Evolutionary conservation across 2,329 filamentous ascomycete species (phyloP), one percentile per base, ranked within the genome.

Genomic region (Magnaporthales sp.): DNA sequence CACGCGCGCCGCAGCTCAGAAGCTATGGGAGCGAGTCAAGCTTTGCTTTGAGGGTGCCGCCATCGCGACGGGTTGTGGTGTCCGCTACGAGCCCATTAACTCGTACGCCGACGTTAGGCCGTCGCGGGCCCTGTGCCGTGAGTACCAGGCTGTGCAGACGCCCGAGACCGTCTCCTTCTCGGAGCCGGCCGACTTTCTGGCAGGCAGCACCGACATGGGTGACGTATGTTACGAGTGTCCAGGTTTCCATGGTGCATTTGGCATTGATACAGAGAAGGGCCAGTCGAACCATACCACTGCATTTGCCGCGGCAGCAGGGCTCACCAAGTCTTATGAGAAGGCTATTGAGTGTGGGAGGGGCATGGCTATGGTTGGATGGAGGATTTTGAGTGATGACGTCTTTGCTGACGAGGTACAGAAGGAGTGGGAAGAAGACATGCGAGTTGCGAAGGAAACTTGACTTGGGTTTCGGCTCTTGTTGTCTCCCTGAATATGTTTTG

Each of bases 181-280:
- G 8, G 70, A 73, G 61, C 73, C 71, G n/a, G 65, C 65, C 15
- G 74, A 75, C 62, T 72, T 76, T 27, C 66, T 75, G 7, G 73
- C 72, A 38, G 75, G 74, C 27, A 75, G 74, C 31, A 77, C 75
- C 7, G 75, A 77, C 60, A 76, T 74, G 80, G 79, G 79, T 1
- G 78, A 81, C 67, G 78, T 81, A 4, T 80, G 77, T 15, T 80
- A 81, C 65, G 76, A 75, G 29, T 77, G 79, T 13, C 79, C 79
- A 1, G 78, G 78, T 0, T 80, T 81, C 68, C 78, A 81, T 66
- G 78, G 77, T 0, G 75, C 75, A 10, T 80, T 81, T 68, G 76
- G 75, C 24, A 80, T 81, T 63, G 72, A 72, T 4, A 73, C 74
- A 0, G 72, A 75, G 15, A 68, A 70, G 68, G 74, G 75, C 68